Evolutionary conservation across 192 early-diverging fungal genomes (phyloP), one percentile per base, ranked within the genome.

Genomic region (Backusella luteola): DNA sequence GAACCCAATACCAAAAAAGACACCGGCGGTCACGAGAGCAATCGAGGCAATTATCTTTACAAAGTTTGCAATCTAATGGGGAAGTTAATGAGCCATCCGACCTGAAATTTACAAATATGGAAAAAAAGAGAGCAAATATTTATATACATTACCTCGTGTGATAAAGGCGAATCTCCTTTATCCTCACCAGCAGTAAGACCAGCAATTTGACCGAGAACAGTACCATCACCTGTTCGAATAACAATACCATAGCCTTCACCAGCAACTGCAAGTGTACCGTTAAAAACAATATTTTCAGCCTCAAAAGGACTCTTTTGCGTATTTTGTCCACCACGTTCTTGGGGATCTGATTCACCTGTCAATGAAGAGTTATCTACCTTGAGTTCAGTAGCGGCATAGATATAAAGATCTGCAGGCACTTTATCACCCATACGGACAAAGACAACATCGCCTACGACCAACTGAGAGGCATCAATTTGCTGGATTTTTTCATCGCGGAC

Each of bases 311-410:
- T 99, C 77, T 89, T 84, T 44, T 90, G 86, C 1, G 80, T 85
- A 83, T 96, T 97, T 4, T 77, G 76, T 0, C 83, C 29, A 2
- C 35, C 75, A 41, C 97, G 91, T 79, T 94, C 93, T 82, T 99
- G 97, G 15, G 97, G 95, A 71, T 98, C 97, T 1, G 94, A 90
- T 85, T 99, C 97, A 73, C 97, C 97, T 2, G 97, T 99, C 41
- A 99, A 81, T 12, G 95, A 96, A 6, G 96, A 97, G 87, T 98
- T 98, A 88, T 99, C 97, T 39, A 98, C 96, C 83, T 99, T 99
- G 72, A 97, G 85, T 53, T 99, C 97, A 23, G 87, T 91, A 73
- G 90, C 86, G 39, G 87, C 75, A 81, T 93, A 95, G 38, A 99
- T 75, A 75, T 87, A 89, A 63, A 97, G 82, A 88, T 99, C 97